A percentile compares a stretch with the other conserved stretches of the same genome.
phyloP scores from a whole-genome alignment of 2,329 filamentous ascomycete genomes.

The Diplocarpon mali region DNA sequence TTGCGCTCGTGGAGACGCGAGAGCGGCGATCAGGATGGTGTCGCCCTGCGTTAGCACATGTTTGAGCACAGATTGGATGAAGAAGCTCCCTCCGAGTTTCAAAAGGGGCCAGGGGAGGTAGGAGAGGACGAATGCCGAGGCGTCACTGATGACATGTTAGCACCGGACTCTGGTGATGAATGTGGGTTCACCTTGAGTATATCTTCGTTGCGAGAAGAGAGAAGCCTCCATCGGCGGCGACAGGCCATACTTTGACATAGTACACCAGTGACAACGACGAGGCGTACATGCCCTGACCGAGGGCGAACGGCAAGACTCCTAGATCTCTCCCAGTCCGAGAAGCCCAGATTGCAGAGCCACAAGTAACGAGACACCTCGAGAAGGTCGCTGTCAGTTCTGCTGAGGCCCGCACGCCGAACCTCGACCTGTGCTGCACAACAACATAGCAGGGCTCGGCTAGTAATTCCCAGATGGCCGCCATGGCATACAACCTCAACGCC shows the following conservation, averaged over 20 bases:
- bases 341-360: constrained; percentile 57
- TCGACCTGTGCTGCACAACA: constrained; percentile 68
- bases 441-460: constrained; percentile 82
- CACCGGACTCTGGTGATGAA: background rate
- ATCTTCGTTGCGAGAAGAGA: constrained; percentile 49
- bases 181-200: constrained; percentile 20
- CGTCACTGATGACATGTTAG: constrained; percentile 11
- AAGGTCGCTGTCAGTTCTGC: constrained; percentile 80
- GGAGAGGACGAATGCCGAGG: constrained; percentile 17
- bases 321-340: constrained; percentile 40
- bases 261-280: constrained; percentile 60
- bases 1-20: constrained; percentile 71
- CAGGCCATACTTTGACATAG: constrained; percentile 42
- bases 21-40: constrained; percentile 69
- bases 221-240: constrained; percentile 50
- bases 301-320: constrained; percentile 78
- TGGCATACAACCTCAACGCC: constrained; percentile 43
- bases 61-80: constrained; percentile 80
- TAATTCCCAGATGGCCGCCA: constrained; percentile 59
- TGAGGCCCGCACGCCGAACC: constrained; percentile 67
- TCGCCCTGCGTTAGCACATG: constrained; percentile 92
- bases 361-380: constrained; percentile 63
- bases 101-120: constrained; percentile 60
- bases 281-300: constrained; percentile 75
- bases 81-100: constrained; percentile 67